phyloP scores from a whole-genome alignment of 331 rosid genomes.

The Cydonia oblonga region DNA sequence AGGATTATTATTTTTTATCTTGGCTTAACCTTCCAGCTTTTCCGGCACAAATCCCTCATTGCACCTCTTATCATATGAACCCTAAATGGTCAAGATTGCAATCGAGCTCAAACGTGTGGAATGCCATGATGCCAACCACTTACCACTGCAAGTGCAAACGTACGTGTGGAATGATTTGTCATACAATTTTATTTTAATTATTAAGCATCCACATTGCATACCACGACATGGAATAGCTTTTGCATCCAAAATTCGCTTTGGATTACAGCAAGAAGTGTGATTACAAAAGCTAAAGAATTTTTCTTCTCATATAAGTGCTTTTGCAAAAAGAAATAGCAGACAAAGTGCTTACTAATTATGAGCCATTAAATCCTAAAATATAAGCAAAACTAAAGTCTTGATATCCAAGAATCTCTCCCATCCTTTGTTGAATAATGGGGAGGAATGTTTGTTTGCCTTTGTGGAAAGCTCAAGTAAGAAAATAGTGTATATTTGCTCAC shows the following conservation, averaged over 20 bases:
- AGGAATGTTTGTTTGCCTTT: constrained; percentile 23
- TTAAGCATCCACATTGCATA: constrained; percentile 20
- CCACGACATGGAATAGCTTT: constrained; percentile 64
- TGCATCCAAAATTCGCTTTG: neutral
- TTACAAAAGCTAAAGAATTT: constrained; percentile 13
- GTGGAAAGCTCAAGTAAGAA: constrained; percentile 30
- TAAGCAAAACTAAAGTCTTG: constrained; percentile 22
- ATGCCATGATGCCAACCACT: constrained; percentile 9
- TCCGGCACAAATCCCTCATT: constrained; percentile 65
- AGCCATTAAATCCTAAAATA: neutral
- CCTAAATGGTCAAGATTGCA: constrained; percentile 22
- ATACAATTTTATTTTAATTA: neutral
- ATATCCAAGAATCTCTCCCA: constrained; percentile 24
- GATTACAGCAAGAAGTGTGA: constrained; percentile 19
- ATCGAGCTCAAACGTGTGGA: constrained; percentile 28
- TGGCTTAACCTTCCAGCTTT: constrained; percentile 28
- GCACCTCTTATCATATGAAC: constrained; percentile 16
- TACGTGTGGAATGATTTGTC: constrained; percentile 32
- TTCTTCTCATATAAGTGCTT: constrained; percentile 7
- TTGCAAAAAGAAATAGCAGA: constrained; percentile 10
- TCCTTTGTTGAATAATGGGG: constrained; percentile 25
- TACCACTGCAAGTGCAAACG: constrained; percentile 10
- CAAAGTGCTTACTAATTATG: constrained; percentile 18
- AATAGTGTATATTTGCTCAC: neutral
- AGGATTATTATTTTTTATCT: no score